Percentiles rank a stretch among this genome's conserved stretches.
Conservation (phyloP, 2,329 filamentous ascomycete species). For the Xylaria digitata region DNA sequence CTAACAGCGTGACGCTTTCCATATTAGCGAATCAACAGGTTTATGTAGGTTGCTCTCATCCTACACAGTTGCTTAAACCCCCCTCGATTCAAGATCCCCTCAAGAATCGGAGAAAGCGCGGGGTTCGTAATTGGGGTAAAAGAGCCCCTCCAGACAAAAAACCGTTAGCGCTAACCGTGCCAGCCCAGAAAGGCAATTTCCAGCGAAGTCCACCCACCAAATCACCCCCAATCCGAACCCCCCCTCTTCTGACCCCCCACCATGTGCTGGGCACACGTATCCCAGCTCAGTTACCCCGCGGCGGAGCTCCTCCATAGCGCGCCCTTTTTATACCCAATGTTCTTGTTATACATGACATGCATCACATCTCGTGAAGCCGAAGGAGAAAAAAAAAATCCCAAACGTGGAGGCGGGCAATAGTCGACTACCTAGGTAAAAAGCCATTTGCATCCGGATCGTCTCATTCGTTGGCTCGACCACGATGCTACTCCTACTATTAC, state of each 20-base stretch:
- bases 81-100: background rate
- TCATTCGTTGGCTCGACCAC: background rate
- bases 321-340: background rate
- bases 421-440: background rate
- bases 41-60: too few species aligned
- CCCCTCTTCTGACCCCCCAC: background rate
- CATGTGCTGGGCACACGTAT: too few species aligned
- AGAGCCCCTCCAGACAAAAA: background rate
- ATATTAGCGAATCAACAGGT: too few species aligned
- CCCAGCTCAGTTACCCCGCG: slow-evolving; percentile 18
- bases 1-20: too few species aligned
- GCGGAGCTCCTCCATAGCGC: slow-evolving; percentile 6
- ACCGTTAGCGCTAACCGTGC: slow-evolving; percentile 16
- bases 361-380: too few species aligned
- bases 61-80: too few species aligned
- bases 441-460: background rate
- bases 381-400: background rate
- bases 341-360: too few species aligned
- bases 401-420: background rate
- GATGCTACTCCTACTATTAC: background rate
- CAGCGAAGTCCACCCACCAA: slow-evolving; percentile 38
- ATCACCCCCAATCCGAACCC: background rate
- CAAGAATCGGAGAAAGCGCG: slow-evolving; percentile 28
- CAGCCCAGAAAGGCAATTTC: slow-evolving; percentile 41
- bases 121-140: slow-evolving; percentile 35